Conservation (phyloP, 805 yeast genomes). For the Lipomyces kockii region DNA sequence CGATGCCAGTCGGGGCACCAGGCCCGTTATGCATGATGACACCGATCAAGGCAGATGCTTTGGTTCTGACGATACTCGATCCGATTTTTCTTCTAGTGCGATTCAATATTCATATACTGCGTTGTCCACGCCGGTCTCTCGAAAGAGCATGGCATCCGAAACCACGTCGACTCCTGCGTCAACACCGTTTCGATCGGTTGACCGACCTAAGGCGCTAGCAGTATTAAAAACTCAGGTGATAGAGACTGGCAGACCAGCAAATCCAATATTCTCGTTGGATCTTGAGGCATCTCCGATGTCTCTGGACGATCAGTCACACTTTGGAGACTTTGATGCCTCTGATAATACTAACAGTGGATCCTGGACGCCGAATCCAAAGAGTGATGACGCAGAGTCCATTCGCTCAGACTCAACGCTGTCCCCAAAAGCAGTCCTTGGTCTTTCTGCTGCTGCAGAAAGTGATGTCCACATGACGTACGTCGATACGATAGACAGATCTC, state of each 20-base stretch:
- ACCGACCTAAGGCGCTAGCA: slow-evolving; percentile 10
- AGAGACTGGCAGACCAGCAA: background rate
- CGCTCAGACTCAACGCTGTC: background rate
- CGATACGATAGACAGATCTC: slow-evolving; percentile 21
- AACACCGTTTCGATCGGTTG: slow-evolving; percentile 26
- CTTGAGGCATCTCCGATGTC: slow-evolving; percentile 1
- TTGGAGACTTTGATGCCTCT: background rate
- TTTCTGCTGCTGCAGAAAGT: background rate
- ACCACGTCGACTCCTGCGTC: slow-evolving; percentile 30
- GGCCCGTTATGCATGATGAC: background rate
- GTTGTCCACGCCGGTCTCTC: slow-evolving; percentile 29
- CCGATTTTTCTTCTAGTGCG: slow-evolving; percentile 3
- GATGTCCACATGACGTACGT: slow-evolving; percentile 7
- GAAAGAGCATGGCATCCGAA: slow-evolving; percentile 22
- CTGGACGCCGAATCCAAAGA: slow-evolving; percentile 3
- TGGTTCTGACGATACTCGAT: slow-evolving; percentile 5
- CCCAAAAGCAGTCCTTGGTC: background rate
- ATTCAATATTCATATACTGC: slow-evolving; percentile 18
- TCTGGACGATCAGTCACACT: background rate
- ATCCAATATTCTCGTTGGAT: slow-evolving; percentile 19
- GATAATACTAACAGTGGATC: background rate
- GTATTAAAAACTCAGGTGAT: background rate
- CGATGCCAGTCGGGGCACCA: background rate
- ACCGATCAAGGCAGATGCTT: background rate
- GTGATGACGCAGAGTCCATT: slow-evolving; percentile 6